phyloP scores from a whole-genome alignment of 306 rosid species.

The Dryas alaskensis region DNA sequence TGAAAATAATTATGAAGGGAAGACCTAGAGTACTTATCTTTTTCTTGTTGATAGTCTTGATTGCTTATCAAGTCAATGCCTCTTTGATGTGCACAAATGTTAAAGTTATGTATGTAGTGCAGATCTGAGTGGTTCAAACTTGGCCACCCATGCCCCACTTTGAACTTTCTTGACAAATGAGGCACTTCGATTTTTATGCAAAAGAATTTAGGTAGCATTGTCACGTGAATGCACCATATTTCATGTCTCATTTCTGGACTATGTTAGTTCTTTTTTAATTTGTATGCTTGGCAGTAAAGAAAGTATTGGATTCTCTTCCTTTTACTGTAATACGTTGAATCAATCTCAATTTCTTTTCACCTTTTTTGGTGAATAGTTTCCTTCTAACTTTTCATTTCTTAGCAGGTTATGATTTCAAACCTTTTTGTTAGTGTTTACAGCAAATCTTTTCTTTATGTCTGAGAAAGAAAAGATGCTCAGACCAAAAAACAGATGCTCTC shows the following conservation, averaged over 20 bases:
- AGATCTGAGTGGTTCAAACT: constrained; percentile 3
- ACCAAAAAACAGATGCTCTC: not conserved
- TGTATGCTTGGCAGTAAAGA: constrained; percentile 13
- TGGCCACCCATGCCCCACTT: not conserved
- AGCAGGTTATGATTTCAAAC: not conserved
- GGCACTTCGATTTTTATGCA: not conserved
- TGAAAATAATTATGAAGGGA: too few relatives aligned
- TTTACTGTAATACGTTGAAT: not conserved
- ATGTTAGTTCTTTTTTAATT: not conserved
- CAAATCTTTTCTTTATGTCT: constrained; percentile 17
- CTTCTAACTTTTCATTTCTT: not conserved
- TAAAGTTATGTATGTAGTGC: not conserved
- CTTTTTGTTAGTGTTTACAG: not conserved
- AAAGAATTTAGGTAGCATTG: not conserved
- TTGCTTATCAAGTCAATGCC: constrained; percentile 4
- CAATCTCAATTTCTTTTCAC: not conserved
- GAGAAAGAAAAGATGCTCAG: constrained; percentile 1
- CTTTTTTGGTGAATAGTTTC: too few relatives aligned
- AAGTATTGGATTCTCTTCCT: constrained; percentile 25
- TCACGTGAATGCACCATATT: constrained; percentile 5
- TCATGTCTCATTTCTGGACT: not conserved
- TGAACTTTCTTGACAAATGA: not conserved
- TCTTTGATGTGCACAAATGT: not conserved
- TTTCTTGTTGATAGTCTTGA: not conserved
- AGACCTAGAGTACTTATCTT: too few relatives aligned